Base-by-base conservation (phyloP, 495 filamentous ascomycete genomes). In the Evernia prunastri region DNA sequence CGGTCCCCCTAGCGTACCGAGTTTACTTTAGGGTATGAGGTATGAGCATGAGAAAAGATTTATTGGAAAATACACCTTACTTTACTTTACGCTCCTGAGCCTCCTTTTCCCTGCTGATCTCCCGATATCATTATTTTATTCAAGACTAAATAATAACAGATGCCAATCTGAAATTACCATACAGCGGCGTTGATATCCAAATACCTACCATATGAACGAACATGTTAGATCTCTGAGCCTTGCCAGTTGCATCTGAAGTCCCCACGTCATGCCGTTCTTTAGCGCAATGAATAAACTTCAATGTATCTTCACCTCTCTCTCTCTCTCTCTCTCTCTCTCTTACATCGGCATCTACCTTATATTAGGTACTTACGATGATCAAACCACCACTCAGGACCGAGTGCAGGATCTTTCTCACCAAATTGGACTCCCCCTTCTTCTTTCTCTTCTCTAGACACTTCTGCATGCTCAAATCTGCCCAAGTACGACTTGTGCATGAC, bases 81-180 rank as follows among this genome's bases (percentile, higher is more conserved):
- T n/a, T n/a, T 31, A 31, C 25, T 47, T 43, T 23, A 47, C 31
- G 29, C 13, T 43, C 36, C 53, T n/a, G n/a, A n/a, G 18, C 10
- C 15, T 35, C 29, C 39, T 31, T 37, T 63, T 47, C 54, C 61
- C 54, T 63, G 56, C 42, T 64, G 62, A 64, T 64, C 62, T 64
- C 62, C 62, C 56, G 62, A n/a, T 42, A 20, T 47, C 42, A 49
- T 43, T 43, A n/a, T 42, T 11, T 47, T 31, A 49, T 43, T 43
- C 35, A 39, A 33, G 36, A 54, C 10, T 23, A 15, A 49, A 37
- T 25, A 31, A 37, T 23, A 33, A 43, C 27, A 60, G 29, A 47
- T 47, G 40, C 12, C 25, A 35, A 10, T 49, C 42, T 47, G 31
- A 23, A 39, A 29, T 35, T 27, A 49, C 31, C 31, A 53, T 61